Evolutionary conservation across 2,329 filamentous ascomycete species (phyloP).

Genomic region (Chaetomiaceae sp.): DNA sequence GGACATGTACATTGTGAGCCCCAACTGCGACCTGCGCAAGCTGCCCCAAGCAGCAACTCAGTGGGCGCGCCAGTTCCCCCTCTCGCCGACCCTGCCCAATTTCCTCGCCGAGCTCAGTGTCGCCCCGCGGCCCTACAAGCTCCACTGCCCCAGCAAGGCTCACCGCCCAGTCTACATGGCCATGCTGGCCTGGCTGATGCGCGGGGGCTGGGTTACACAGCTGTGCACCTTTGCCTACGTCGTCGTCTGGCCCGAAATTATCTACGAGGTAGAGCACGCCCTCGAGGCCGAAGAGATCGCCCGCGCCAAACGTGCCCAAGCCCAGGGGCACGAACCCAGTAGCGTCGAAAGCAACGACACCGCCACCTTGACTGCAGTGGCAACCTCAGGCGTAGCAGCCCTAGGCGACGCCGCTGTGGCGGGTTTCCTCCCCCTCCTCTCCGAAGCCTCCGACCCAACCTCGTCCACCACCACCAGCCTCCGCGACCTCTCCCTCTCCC

Average conservation of each 20-base stretch:
- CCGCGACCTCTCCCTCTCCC: slow-evolving; percentile 24
- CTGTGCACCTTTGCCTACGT: slow-evolving; percentile 89
- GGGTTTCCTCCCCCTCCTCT: slow-evolving; percentile 22
- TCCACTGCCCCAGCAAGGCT: slow-evolving; percentile 79
- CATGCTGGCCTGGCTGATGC: slow-evolving; percentile 89
- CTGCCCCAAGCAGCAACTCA: slow-evolving; percentile 64
- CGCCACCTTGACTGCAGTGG: neutral
- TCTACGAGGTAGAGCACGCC: slow-evolving; percentile 71
- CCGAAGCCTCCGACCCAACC: slow-evolving; percentile 18
- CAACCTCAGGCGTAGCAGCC: slow-evolving; percentile 11
- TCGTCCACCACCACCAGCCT: slow-evolving; percentile 24
- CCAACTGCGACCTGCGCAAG: slow-evolving; percentile 74
- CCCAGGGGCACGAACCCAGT: slow-evolving; percentile 18
- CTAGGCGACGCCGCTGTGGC: slow-evolving; percentile 19
- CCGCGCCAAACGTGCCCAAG: slow-evolving; percentile 29
- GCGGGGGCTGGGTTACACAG: slow-evolving; percentile 90
- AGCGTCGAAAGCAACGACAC: slow-evolving; percentile 18
- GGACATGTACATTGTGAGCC: slow-evolving; percentile 87
- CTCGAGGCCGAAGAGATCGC: slow-evolving; percentile 61
- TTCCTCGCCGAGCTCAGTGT: slow-evolving; percentile 82
- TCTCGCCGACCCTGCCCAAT: slow-evolving; percentile 75
- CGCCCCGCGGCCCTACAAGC: slow-evolving; percentile 75
- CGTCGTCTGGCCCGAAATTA: slow-evolving; percentile 75
- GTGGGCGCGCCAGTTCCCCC: slow-evolving; percentile 76
- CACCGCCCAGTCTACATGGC: slow-evolving; percentile 84